Evolutionary conservation across 306 rosid genomes (phyloP), one percentile per base, ranked within the genome.

Genomic region (Casuarina glauca): DNA sequence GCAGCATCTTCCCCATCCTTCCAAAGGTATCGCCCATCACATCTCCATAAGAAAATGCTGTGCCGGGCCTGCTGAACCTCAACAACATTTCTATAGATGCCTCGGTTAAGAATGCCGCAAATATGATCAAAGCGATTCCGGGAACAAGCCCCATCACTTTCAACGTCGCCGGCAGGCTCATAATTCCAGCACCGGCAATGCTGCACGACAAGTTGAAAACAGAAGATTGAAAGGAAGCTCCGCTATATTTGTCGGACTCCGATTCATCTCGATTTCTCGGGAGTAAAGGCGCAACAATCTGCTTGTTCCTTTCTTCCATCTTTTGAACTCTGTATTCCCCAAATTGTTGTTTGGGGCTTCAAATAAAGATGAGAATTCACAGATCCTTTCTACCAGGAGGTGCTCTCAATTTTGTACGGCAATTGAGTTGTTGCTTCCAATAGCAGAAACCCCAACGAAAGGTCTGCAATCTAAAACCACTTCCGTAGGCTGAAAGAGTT

Each of bases 101-200:
- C 20, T 86, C 81, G 4, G 84, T 83, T 50, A 86, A 72, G 61
- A 86, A 77, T 4, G 89, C 85, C 38, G 74, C 74, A 12, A 75
- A 36, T 42, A 80, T 43, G 15, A 86, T 74, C 77, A 74, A 42
- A 9, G 62, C 74, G 6, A 80, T 53, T 8, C 87, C 89, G 1
- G 77, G 79, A 61, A 73, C 17, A 17, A 86, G 78, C 7, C 89
- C 89, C 71, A 86, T 49, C 58, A 80, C 51, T 75, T 81, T 80
- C 50, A 86, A 44, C 54, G 86, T 81, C 8, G 85, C 89, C 38
- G 89, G 89, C 72, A 83, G 60, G 76, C 83, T 77, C 87, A 86
- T 80, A 67, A 86, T 83, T 41, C 87, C 87, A 3, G 85, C 75
- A 17, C 89, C 89, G 58, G 83, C 69, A 36, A 86, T 71, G 42